These are phyloP conservation scores for Colletotrichum gigasporum DNA, from an alignment of 2,329 filamentous ascomycete species.

Conservation along the genomic window DNA sequence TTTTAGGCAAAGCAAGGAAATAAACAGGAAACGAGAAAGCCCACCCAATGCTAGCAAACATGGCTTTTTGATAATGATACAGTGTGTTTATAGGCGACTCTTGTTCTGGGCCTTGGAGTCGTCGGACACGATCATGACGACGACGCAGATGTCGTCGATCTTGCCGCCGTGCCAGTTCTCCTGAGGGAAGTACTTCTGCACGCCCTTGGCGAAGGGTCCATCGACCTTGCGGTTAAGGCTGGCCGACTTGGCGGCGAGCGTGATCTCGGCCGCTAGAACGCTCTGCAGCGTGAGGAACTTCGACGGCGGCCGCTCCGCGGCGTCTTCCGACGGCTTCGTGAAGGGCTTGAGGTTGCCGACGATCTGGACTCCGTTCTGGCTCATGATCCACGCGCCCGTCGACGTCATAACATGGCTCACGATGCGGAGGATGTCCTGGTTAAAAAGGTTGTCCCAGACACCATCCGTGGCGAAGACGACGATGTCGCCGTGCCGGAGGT, in stretches of 20 bases:
- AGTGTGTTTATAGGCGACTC: slow-evolving; percentile 40
- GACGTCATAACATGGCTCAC: slow-evolving; percentile 80
- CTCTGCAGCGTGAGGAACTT: slow-evolving; percentile 71
- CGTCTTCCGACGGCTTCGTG: slow-evolving; percentile 52
- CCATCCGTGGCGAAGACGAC: slow-evolving; percentile 95
- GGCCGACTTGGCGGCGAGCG: slow-evolving; percentile 83
- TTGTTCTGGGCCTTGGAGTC: slow-evolving; percentile 48
- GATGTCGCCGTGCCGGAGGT: slow-evolving; percentile 88
- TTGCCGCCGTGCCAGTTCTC: slow-evolving; percentile 94
- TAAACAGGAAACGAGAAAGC: not conserved
- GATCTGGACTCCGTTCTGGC: slow-evolving; percentile 66
- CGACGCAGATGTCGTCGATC: slow-evolving; percentile 92
- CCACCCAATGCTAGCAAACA: not conserved
- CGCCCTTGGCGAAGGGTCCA: slow-evolving; percentile 94
- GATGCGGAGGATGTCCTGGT: slow-evolving; percentile 86
- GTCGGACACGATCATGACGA: slow-evolving; percentile 82
- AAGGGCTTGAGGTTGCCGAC: slow-evolving; percentile 66
- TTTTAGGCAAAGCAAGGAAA: not conserved
- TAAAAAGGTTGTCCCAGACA: slow-evolving; percentile 94
- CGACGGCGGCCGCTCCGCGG: slow-evolving; percentile 34
- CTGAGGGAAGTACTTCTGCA: slow-evolving; percentile 85
- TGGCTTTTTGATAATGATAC: not conserved
- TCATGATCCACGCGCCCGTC: slow-evolving; percentile 77
- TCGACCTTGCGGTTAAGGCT: slow-evolving; percentile 84
- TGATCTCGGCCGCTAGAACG: slow-evolving; percentile 80